Evolutionary conservation across 1,284 basidiomycete species (phyloP).

Genomic region (Ceratobasidium sp.): DNA sequence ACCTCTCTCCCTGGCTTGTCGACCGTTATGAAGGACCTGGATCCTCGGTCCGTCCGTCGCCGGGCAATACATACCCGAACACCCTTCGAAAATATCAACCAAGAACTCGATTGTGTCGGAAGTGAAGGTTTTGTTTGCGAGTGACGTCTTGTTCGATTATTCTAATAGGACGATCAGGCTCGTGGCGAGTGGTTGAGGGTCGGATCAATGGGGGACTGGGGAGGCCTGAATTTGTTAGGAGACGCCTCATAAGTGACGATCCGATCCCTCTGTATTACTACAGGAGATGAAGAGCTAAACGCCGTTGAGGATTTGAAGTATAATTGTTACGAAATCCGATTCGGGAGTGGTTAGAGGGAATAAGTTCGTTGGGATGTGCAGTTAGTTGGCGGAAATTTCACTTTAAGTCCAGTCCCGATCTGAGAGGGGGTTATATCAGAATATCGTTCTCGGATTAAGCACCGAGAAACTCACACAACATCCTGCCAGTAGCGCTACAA

Average conservation of each 20-base stretch:
- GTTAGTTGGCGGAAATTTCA: no score
- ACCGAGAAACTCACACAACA: background rate
- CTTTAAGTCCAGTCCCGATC: conserved; percentile 3
- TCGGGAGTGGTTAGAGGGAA: no score
- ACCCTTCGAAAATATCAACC: conserved; percentile 26
- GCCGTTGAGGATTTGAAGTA: no score
- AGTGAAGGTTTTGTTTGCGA: conserved; percentile 34
- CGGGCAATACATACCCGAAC: conserved; percentile 8
- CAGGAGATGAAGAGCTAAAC: background rate
- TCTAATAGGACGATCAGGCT: conserved; percentile 37
- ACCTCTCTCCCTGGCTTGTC: conserved; percentile 21
- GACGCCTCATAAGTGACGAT: conserved; percentile 35
- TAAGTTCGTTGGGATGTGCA: no score
- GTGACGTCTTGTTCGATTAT: conserved; percentile 7
- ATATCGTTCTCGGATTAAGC: no score
- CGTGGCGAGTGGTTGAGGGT: conserved; percentile 33
- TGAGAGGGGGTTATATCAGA: background rate
- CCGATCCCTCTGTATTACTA: conserved; percentile 7
- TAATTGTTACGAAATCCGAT: no score
- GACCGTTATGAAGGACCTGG: conserved; percentile 34
- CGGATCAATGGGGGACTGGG: conserved; percentile 32
- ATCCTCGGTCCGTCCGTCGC: conserved; percentile 31
- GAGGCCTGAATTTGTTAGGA: conserved; percentile 25
- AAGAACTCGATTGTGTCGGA: conserved; percentile 29
- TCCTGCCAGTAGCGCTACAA: background rate